These are phyloP conservation scores for Penicillium malachiteum DNA, from an alignment of 495 filamentous ascomycete genomes.

Conservation along the genomic window DNA sequence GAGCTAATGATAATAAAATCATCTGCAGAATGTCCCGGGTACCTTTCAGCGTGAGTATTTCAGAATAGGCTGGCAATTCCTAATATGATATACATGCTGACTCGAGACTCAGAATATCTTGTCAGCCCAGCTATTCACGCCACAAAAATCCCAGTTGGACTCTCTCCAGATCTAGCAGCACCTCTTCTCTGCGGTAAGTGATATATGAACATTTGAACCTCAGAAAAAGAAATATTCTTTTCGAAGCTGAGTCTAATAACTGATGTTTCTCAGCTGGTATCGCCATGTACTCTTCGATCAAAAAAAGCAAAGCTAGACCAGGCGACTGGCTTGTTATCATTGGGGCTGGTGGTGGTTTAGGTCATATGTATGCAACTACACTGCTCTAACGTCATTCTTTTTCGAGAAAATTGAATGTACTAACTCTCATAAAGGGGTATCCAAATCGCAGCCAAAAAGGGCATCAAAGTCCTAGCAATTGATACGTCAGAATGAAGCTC, in stretches of 20 bases:
- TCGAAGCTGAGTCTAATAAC: not conserved
- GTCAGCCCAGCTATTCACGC: constrained; percentile 43
- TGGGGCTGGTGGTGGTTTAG: constrained; percentile 45
- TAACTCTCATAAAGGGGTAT: constrained; percentile 30
- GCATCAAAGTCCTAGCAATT: constrained; percentile 43
- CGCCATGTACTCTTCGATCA: constrained; percentile 49
- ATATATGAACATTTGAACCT: no score
- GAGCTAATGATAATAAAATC: not conserved
- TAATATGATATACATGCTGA: not conserved
- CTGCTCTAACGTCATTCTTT: not conserved
- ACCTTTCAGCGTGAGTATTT: constrained; percentile 42
- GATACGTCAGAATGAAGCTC: constrained; percentile 34
- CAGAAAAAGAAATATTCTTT: no score
- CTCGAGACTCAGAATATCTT: constrained; percentile 31
- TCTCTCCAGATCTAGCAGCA: constrained; percentile 36
- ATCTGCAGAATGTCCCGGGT: constrained; percentile 40
- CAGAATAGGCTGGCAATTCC: not conserved
- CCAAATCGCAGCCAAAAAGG: constrained; percentile 43
- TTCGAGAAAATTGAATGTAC: not conserved
- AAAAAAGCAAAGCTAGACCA: constrained; percentile 39
- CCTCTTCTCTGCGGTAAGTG: constrained; percentile 42
- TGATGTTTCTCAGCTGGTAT: constrained; percentile 34
- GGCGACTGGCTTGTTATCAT: constrained; percentile 44
- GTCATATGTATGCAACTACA: constrained; percentile 36
- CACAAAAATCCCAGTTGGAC: constrained; percentile 34